phyloP scores from a whole-genome alignment of 176 grass and related monocot genomes.

The Phoenix dactylifera region DNA sequence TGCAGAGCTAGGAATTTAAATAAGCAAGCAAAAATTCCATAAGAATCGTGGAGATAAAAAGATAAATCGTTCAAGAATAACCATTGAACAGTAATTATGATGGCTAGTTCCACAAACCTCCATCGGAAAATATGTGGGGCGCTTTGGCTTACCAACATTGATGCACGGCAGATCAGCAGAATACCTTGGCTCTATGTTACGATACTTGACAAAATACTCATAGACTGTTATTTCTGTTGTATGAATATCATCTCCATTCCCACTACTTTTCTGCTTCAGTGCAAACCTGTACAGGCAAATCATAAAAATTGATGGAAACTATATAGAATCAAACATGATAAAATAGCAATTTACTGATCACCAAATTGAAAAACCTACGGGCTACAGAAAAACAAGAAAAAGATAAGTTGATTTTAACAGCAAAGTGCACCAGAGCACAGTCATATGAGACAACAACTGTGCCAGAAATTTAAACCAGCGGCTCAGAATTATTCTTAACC shows the following conservation, averaged over 20 bases:
- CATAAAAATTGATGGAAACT: too few relatives aligned
- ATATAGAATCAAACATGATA: too few relatives aligned
- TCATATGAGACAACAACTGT: too few relatives aligned
- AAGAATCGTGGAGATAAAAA: not conserved
- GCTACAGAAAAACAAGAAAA: too few relatives aligned
- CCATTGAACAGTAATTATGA: too few relatives aligned
- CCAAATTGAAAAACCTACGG: too few relatives aligned
- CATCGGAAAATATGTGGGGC: conserved; percentile 57
- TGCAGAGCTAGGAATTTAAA: conserved; percentile 47
- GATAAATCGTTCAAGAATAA: too few relatives aligned
- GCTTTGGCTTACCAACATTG: conserved; percentile 86
- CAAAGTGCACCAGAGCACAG: too few relatives aligned
- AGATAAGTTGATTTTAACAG: too few relatives aligned
- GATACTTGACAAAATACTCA: conserved; percentile 59
- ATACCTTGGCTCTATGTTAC: conserved; percentile 42
- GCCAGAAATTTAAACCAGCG: too few relatives aligned
- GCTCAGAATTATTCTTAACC: too few relatives aligned
- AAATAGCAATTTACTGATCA: too few relatives aligned
- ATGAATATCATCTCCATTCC: conserved; percentile 17
- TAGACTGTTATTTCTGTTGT: conserved; percentile 45
- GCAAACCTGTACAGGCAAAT: conserved; percentile 38
- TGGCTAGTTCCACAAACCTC: conserved; percentile 33
- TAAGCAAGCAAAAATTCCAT: conserved; percentile 10
- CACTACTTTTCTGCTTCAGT: conserved; percentile 46
- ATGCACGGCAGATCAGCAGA: conserved; percentile 73